These are phyloP conservation scores for Metrosideros polymorpha DNA, from an alignment of 441 rosid species.

Conservation along the genomic window DNA sequence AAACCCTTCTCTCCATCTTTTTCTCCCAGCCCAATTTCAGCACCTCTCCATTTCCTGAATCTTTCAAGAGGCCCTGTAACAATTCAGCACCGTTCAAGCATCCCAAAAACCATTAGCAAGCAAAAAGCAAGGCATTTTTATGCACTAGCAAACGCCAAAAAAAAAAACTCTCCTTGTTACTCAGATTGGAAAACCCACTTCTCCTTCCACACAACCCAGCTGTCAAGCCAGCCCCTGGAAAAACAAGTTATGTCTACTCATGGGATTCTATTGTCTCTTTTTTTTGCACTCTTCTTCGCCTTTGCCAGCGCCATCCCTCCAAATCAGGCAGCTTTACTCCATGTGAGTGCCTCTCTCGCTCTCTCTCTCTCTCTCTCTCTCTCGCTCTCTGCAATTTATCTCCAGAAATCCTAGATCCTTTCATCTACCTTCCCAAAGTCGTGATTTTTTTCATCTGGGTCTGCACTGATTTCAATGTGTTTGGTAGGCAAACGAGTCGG, in stretches of 20 bases:
- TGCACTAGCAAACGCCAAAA: not conserved
- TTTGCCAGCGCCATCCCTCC: not conserved
- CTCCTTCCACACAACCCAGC: not conserved
- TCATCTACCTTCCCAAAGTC: not conserved
- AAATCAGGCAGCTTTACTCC: conserved; percentile 16
- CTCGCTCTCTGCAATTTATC: not conserved
- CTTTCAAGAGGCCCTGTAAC: not conserved
- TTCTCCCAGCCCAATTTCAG: not conserved
- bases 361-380: not conserved
- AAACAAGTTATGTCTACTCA: not conserved
- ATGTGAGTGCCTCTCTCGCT: conserved; percentile 13
- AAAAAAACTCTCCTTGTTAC: not conserved
- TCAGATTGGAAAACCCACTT: not conserved
- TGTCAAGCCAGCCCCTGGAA: not conserved
- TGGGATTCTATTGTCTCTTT: conserved; percentile 1
- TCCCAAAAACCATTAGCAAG: not conserved
- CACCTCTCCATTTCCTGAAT: not conserved
- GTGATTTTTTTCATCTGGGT: not conserved
- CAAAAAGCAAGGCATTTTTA: not conserved
- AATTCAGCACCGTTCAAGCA: not conserved
- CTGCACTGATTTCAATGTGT: conserved; percentile 7
- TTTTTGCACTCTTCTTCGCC: conserved; percentile 4
- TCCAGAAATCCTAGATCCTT: conserved; percentile 19
- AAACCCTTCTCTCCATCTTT: not conserved
- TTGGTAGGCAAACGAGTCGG: conserved; percentile 47